Evolutionary conservation across 148 eudicot genomes (phyloP).

Genomic region (Heliosperma pusillum): DNA sequence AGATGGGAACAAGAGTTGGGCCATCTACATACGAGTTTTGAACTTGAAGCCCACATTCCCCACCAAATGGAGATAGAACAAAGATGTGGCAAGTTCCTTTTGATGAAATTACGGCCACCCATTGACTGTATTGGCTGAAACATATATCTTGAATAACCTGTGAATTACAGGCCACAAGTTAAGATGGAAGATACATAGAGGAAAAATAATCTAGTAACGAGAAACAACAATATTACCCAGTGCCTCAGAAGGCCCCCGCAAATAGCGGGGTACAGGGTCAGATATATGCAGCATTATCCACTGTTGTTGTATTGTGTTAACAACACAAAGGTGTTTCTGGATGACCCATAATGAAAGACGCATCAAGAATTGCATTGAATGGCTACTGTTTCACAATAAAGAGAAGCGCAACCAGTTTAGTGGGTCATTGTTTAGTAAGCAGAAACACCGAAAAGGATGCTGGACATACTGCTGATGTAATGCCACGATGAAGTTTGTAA

Average conservation of each 20-base stretch:
- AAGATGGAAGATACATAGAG: background rate
- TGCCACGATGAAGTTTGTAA: slow-evolving; percentile 94
- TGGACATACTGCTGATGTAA: slow-evolving; percentile 77
- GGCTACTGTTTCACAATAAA: too few species aligned
- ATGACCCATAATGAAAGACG: too few species aligned
- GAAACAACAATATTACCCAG: background rate
- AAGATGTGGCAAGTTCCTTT: slow-evolving; percentile 92
- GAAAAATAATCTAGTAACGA: background rate
- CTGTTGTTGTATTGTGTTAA: too few species aligned
- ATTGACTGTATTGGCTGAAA: slow-evolving; percentile 91
- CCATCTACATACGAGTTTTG: slow-evolving; percentile 53
- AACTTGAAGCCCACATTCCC: slow-evolving; percentile 71
- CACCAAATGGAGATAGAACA: slow-evolving; percentile 83
- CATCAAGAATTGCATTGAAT: too few species aligned
- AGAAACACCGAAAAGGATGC: background rate
- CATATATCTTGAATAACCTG: slow-evolving; percentile 98
- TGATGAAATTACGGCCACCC: slow-evolving; percentile 90
- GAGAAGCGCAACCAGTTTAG: too few species aligned
- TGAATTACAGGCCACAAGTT: slow-evolving; percentile 13
- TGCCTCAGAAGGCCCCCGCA: too few species aligned
- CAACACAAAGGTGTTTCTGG: too few species aligned
- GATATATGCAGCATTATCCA: too few species aligned
- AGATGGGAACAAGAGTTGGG: slow-evolving; percentile 46
- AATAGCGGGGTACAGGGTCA: too few species aligned
- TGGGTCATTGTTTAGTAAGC: background rate